Percentiles rank a stretch among this genome's conserved stretches.
Conservation (phyloP, 495 filamentous ascomycete species). For the Neurospora sp. region DNA sequence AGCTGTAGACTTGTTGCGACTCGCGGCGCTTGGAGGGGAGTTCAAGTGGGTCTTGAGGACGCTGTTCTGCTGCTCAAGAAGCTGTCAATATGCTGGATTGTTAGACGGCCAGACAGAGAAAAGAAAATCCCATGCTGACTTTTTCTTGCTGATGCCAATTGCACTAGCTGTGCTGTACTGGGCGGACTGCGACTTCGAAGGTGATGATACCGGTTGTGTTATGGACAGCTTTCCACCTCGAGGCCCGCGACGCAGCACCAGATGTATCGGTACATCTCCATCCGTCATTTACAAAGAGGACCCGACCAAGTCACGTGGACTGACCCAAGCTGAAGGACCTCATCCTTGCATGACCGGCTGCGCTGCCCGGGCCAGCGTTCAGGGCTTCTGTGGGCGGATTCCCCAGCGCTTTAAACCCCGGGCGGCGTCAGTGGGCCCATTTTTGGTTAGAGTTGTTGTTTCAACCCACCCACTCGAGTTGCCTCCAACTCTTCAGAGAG, state of each 20-base stretch:
- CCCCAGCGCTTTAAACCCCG: background rate
- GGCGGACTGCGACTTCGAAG: background rate
- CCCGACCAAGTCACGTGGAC: constrained; percentile 9
- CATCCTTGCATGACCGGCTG: background rate
- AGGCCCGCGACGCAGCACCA: background rate
- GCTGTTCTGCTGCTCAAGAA: background rate
- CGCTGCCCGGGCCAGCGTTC: background rate
- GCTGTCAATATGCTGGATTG: background rate
- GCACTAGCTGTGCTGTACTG: background rate
- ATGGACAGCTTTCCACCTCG: constrained; percentile 20
- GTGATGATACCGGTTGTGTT: constrained; percentile 7
- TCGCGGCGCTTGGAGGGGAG: background rate
- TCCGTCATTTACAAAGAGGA: background rate
- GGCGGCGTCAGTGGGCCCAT: background rate
- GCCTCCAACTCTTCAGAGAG: background rate
- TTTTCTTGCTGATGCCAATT: background rate
- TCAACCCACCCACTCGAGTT: background rate
- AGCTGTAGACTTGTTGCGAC: background rate
- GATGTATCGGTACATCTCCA: constrained; percentile 7
- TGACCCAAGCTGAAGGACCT: background rate
- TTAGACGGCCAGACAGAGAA: background rate
- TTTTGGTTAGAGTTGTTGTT: background rate
- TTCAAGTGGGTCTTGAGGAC: background rate
- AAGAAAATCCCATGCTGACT: background rate
- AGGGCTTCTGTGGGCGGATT: background rate